Conservation (phyloP, 495 filamentous ascomycete species). For the Staphylotrichum longicolle region DNA sequence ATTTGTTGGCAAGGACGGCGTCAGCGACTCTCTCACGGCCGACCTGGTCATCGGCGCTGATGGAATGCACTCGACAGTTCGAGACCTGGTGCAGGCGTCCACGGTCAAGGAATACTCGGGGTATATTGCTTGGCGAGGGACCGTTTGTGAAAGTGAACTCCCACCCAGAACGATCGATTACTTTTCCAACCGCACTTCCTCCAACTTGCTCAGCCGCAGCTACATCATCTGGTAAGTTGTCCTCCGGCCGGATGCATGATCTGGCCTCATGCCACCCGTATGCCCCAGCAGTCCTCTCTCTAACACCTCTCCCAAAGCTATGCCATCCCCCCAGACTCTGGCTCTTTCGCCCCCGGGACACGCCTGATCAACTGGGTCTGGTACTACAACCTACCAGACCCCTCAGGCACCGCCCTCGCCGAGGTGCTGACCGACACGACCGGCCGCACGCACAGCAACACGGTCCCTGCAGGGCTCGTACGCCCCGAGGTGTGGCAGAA, state of each 20-base stretch:
- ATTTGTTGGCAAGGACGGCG: slow-evolving; percentile 24
- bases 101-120: slow-evolving; percentile 46
- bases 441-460: slow-evolving; percentile 40
- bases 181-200: slow-evolving; percentile 27
- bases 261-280: not conserved
- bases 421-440: slow-evolving; percentile 48
- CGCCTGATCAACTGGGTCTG: slow-evolving; percentile 53
- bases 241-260: not conserved
- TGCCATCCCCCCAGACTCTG: slow-evolving; percentile 47
- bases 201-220: slow-evolving; percentile 10
- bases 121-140: slow-evolving; percentile 53
- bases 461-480: slow-evolving; percentile 46
- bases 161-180: slow-evolving; percentile 30
- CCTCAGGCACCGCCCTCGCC: slow-evolving; percentile 36
- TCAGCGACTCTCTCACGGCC: slow-evolving; percentile 25
- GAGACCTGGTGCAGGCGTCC: slow-evolving; percentile 39
- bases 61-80: slow-evolving; percentile 50
- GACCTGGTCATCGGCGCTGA: slow-evolving; percentile 54
- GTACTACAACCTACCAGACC: slow-evolving; percentile 45
- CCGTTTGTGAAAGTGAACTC: slow-evolving; percentile 41
- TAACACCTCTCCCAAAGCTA: slow-evolving; percentile 34
- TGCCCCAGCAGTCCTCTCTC: not conserved
- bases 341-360: slow-evolving; percentile 36
- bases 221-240: slow-evolving; percentile 25
- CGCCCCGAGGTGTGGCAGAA: slow-evolving; percentile 39